A percentile compares a stretch with the other conserved stretches of the same genome.
Evolutionary conservation across 768 basidiomycete genomes (phyloP).

Genomic region (Gymnopilus dilepis): DNA sequence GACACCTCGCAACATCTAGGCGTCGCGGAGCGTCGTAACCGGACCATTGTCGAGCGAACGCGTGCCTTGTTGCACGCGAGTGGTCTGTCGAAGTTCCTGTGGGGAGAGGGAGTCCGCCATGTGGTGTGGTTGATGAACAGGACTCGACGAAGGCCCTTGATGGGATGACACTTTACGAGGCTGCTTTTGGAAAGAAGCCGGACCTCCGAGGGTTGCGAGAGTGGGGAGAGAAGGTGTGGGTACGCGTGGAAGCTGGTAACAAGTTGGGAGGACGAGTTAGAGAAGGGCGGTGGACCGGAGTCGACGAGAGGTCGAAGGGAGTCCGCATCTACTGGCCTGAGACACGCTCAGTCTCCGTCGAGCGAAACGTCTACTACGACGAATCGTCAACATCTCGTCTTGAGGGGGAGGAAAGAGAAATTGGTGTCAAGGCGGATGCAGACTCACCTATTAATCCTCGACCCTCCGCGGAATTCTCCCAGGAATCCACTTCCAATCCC

Average conservation of each 20-base stretch:
- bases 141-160: neutral
- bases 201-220: constrained; percentile 14
- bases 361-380: constrained; percentile 31
- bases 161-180: neutral
- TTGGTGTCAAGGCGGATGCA: constrained; percentile 9
- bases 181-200: neutral
- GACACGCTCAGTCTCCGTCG: constrained; percentile 29
- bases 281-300: constrained; percentile 41
- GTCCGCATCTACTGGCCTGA: constrained; percentile 36
- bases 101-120: neutral
- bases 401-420: constrained; percentile 25
- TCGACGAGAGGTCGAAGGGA: constrained; percentile 32
- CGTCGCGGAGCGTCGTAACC: constrained; percentile 34
- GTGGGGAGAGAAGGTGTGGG: no score
- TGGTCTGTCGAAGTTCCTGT: neutral
- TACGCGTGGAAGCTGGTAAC: constrained; percentile 29
- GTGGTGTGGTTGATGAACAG: neutral
- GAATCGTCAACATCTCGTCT: no score
- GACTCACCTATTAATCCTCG: constrained; percentile 5
- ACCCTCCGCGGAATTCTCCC: neutral
- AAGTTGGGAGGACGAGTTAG: constrained; percentile 27
- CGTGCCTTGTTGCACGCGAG: constrained; percentile 34
- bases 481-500: neutral
- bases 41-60: constrained; percentile 34
- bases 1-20: constrained; percentile 30